phyloP scores from a whole-genome alignment of 768 basidiomycete genomes.

The Mycena crocata region DNA sequence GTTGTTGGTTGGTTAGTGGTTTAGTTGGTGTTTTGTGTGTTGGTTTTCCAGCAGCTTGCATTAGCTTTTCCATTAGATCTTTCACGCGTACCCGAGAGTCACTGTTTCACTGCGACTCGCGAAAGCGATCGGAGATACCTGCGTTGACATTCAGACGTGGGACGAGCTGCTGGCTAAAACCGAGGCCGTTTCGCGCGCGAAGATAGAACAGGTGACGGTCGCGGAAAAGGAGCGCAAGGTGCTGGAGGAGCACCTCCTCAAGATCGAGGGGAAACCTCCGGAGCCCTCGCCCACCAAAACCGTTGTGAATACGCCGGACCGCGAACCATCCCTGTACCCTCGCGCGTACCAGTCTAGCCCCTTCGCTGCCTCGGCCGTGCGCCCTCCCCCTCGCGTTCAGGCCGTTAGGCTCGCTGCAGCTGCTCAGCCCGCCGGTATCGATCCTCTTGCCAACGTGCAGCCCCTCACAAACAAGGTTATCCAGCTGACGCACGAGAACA shows the following conservation, averaged over 20 bases:
- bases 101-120: too few species aligned
- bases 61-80: too few species aligned
- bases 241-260: not conserved
- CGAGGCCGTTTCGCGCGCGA: constrained; percentile 3
- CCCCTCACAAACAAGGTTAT: not conserved
- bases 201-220: not conserved
- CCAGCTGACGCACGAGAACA: constrained; percentile 1
- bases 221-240: not conserved
- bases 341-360: not conserved
- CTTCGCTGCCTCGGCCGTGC: not conserved
- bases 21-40: too few species aligned
- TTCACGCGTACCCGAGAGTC: too few species aligned
- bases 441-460: not conserved
- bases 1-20: too few species aligned
- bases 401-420: not conserved
- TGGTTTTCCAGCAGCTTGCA: too few species aligned
- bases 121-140: not conserved
- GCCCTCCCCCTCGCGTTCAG: not conserved
- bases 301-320: not conserved
- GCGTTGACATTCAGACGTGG: not conserved
- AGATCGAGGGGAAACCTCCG: not conserved
- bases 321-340: too few species aligned
- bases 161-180: not conserved
- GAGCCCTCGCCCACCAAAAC: not conserved
- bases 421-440: not conserved